Evolutionary conservation across 306 rosid genomes (phyloP).

Genomic region (Cucumis cinereus): DNA sequence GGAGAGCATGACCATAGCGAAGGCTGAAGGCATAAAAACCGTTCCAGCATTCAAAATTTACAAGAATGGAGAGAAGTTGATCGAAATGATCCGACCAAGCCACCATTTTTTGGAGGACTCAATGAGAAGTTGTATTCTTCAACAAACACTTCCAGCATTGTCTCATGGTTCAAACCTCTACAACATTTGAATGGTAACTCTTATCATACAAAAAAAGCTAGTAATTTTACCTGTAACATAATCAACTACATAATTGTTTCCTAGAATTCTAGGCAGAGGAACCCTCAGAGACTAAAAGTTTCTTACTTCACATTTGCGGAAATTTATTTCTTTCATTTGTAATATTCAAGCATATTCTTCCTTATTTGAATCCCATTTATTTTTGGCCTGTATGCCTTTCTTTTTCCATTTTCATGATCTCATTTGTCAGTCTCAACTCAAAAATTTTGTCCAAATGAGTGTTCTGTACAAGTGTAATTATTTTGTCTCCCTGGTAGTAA

Average conservation of each 20-base stretch:
- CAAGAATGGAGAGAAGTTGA: conserved; percentile 67
- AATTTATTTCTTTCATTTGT: conserved; percentile 24
- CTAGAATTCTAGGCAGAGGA: conserved; percentile 35
- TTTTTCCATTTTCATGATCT: not conserved
- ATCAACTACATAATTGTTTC: conserved; percentile 48
- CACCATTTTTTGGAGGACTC: conserved; percentile 66
- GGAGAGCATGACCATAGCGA: conserved; percentile 51
- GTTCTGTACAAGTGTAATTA: conserved; percentile 5
- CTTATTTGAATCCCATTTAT: conserved; percentile 7
- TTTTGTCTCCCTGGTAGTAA: not conserved
- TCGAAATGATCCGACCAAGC: conserved; percentile 66
- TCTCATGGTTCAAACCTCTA: conserved; percentile 13
- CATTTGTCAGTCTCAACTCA: not conserved
- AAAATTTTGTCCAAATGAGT: not conserved
- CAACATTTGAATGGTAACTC: conserved; percentile 28
- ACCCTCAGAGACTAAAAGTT: conserved; percentile 32
- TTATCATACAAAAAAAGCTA: conserved; percentile 28
- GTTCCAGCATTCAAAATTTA: conserved; percentile 73
- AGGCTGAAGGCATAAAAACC: conserved; percentile 49
- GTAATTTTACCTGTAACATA: conserved; percentile 41
- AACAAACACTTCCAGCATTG: conserved; percentile 16
- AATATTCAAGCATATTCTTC: conserved; percentile 5
- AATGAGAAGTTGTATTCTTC: conserved; percentile 38
- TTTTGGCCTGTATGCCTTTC: not conserved
- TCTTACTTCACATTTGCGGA: conserved; percentile 31